These are phyloP conservation scores for Russula brevipes DNA, from an alignment of 768 basidiomycete genomes.

Conservation along the genomic window DNA sequence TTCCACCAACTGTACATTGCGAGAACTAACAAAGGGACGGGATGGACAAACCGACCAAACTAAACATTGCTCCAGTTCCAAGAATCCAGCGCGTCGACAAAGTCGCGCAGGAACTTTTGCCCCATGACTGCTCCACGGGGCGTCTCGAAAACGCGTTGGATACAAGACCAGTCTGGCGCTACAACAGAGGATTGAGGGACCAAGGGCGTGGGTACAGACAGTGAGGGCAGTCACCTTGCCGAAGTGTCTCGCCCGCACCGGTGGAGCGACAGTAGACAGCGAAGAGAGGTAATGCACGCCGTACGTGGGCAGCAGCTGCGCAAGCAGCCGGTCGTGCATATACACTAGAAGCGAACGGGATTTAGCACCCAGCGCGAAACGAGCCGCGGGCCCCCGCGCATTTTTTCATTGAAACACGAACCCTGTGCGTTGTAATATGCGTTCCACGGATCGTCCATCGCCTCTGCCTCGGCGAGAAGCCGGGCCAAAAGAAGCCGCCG, in stretches of 20 bases:
- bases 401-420: background rate
- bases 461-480: slow-evolving; percentile 12
- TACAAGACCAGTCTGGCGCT: slow-evolving; percentile 12
- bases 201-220: background rate
- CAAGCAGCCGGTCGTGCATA: slow-evolving; percentile 22
- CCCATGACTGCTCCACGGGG: slow-evolving; percentile 15
- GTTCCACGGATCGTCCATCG: slow-evolving; percentile 14
- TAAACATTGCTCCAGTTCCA: background rate
- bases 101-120: slow-evolving; percentile 1
- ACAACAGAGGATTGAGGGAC: background rate
- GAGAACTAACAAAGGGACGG: background rate
- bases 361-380: background rate
- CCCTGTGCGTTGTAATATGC: slow-evolving; percentile 25
- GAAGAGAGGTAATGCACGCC: slow-evolving; percentile 14
- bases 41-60: background rate
- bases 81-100: background rate
- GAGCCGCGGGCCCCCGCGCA: background rate
- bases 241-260: background rate
- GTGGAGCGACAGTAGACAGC: background rate
- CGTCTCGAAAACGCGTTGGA: slow-evolving; percentile 12
- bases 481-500: slow-evolving; percentile 1
- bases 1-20: background rate
- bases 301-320: slow-evolving; percentile 10
- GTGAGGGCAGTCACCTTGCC: background rate
- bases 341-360: slow-evolving; percentile 2